These are phyloP conservation scores for Hanseniaspora taiwanica DNA, from an alignment of 805 yeast genomes.

Conservation along the genomic window DNA sequence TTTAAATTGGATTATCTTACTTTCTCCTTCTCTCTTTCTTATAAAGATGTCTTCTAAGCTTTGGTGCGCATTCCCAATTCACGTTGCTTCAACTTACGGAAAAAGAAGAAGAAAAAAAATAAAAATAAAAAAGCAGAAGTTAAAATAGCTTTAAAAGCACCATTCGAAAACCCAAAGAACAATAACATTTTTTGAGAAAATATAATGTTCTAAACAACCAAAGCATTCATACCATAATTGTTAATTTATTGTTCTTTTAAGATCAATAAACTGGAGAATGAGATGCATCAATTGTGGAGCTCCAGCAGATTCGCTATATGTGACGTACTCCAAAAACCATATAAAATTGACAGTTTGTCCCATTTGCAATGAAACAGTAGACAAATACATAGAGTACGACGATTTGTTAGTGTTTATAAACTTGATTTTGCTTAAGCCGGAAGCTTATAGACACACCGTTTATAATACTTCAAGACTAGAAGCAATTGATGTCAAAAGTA, in stretches of 20 bases:
- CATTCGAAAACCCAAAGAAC: no score
- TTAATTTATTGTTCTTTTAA: no score
- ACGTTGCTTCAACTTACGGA: neutral
- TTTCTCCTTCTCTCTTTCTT: no score
- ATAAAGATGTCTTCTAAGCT: no score
- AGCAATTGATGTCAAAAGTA: conserved; percentile 9
- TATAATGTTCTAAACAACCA: conserved; percentile 1
- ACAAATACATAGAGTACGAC: conserved; percentile 85
- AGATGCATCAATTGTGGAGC: conserved; percentile 78
- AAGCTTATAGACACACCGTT: conserved; percentile 77
- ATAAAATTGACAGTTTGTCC: conserved; percentile 70
- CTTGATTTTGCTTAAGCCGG: conserved; percentile 68
- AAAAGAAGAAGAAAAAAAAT: neutral
- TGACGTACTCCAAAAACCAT: conserved; percentile 61
- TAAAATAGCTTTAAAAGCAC: no score
- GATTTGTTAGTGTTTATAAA: conserved; percentile 74
- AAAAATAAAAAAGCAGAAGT: no score
- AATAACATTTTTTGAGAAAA: conserved; percentile 4
- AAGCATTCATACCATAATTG: conserved; percentile 3
- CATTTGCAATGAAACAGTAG: conserved; percentile 62
- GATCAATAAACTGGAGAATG: no score
- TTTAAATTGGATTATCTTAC: no score
- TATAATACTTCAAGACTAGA: conserved; percentile 42
- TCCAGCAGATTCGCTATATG: conserved; percentile 52
- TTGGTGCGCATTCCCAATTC: neutral